These are phyloP conservation scores for Coemansia sp. DNA, from an alignment of 192 early-diverging fungal genomes.

Conservation along the genomic window DNA sequence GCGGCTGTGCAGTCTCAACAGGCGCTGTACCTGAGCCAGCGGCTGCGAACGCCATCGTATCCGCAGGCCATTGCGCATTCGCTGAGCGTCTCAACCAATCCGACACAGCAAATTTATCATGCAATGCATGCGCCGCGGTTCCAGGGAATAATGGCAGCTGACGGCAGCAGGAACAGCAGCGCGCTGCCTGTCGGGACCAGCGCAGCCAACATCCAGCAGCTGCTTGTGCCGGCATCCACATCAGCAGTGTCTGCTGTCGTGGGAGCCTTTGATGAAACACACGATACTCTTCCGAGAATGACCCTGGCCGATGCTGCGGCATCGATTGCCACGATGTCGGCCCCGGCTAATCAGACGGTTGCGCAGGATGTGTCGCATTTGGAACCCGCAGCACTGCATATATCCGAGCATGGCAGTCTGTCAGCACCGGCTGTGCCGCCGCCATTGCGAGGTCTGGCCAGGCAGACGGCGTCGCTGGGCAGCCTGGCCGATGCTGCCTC, in stretches of 20 bases:
- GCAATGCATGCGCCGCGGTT: conserved; percentile 9
- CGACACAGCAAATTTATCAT: conserved; percentile 8
- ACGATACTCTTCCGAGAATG: not conserved
- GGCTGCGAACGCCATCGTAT: conserved; percentile 13
- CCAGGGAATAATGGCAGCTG: not conserved
- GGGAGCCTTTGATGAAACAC: not conserved
- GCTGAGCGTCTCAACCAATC: not conserved
- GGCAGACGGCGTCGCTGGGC: not conserved
- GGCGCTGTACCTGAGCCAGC: conserved; percentile 2
- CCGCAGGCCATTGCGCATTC: not conserved
- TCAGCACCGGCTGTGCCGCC: not conserved
- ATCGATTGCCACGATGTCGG: not conserved
- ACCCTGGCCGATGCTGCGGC: conserved; percentile 10
- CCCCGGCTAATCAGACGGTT: not conserved
- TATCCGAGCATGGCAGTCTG: conserved; percentile 3
- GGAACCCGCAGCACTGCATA: not conserved
- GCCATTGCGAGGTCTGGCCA: not conserved
- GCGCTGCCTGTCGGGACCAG: not conserved
- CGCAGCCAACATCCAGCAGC: conserved; percentile 1
- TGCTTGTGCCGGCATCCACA: not conserved
- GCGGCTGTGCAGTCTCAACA: not conserved
- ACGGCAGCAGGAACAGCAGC: not conserved
- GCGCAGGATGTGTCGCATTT: not conserved
- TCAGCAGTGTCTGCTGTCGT: not conserved
- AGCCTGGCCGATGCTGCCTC: conserved; percentile 2